Base-by-base conservation (phyloP, 768 basidiomycete species). In the Mycena amicta region DNA sequence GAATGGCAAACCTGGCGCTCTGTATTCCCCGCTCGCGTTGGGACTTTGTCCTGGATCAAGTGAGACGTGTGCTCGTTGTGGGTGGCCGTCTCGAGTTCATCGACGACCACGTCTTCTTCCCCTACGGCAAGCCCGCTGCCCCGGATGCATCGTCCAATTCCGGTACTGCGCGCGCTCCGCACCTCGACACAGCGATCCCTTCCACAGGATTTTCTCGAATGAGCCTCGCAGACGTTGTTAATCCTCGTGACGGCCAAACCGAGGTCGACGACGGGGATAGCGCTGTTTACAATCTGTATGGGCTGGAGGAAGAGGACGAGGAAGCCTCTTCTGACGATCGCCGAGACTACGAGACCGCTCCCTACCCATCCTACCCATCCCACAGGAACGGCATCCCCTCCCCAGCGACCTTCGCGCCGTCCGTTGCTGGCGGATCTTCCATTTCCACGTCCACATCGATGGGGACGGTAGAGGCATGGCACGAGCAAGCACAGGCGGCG, bases 21-120 rank as follows among this genome's bases (percentile, higher is more conserved):
- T 74, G 74, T 51, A 69, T 86, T 30, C 81, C 83, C 2, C 59
- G 69, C 20, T 71, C 74, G 1, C 63, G 70, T 28, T 86, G 85
- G 85, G 67, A 72, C 18, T 71, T 73, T 31, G 71, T 86, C 11
- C 62, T 86, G 23, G 58, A 63, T 1, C 79, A 86, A 68, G 75
- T 73, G 5, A 60, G 74, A 29, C 78, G 84, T 22, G 76, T 86
- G 8, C 71, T 85, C 13, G 71, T 68, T 11, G 74, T 72, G 4
- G 80, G 77, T 8, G 84, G 85, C 4, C 75, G 72, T 13, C 69
- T 86, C 15, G 85, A 86, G 59, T 60, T 85, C 29, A 77, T 84
- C 47, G 81, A 84, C 60, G 83, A 84, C 60, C 72, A 80, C 40
- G 59, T 82, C 27, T 63, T 80, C 62, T 83, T 82, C 60, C 77